Evolutionary conservation across 306 rosid genomes (phyloP), one percentile per base, ranked within the genome.

Genomic region (Canavalia gladiata): DNA sequence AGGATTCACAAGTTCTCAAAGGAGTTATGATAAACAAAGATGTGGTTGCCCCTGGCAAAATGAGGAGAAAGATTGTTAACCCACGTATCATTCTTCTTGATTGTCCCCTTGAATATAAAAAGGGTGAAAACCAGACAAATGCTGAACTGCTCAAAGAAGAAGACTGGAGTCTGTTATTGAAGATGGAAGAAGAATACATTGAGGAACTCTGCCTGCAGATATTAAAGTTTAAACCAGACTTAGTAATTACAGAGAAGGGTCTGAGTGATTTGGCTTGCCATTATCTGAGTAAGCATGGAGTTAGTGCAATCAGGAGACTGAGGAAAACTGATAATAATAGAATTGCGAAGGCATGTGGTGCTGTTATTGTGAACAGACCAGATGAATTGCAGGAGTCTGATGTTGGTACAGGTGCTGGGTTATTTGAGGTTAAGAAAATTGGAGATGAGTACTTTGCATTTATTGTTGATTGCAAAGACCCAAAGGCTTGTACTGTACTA

Each of bases 1-100:
- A 94, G 82, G 97, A 94, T 72, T 94, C 98, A 3, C 75, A 9
- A 66, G 97, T 94, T 84, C 93, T 94, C 34, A 92, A 79, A 73
- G 98, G 98, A 78, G 97, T 94, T n/a, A 94, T 94, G 98, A 57
- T 94, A 65, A 90, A 92, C 88, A 94, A 94, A 84, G 98, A 94
- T 84, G 98, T 94, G 74, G 89, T 94, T 76, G 89, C 97, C 55
- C 96, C 97, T 13, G 98, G 98, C 59, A 94, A 94, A 87, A 94
- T 94, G 98, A 92, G 93, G 83, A 94, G 98, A 86, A 94, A 86
- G 91, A 94, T 94, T 83, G 87, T 94, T 30, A 88, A 92, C 82
- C 98, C 98, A 6, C 96, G 98, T 1, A 91, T 94, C 76, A 85
- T 94, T 79, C 98, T 94, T 78, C 97, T 94, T 13, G 98, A 94